These are phyloP conservation scores for Cystobasidium pallidum DNA, from an alignment of 1,284 basidiomycete species.

Conservation along the genomic window DNA sequence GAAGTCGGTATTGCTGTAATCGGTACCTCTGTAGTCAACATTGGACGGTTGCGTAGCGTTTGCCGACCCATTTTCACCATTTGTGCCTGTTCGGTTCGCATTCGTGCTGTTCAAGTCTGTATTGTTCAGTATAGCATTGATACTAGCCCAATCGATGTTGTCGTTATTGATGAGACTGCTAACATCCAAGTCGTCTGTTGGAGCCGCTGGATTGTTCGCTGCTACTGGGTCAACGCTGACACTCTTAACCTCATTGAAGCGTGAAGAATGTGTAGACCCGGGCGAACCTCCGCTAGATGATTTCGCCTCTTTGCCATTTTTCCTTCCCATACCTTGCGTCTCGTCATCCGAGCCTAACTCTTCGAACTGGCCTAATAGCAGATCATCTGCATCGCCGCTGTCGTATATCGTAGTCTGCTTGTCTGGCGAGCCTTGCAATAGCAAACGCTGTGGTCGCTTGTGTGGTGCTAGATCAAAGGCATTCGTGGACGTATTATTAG, in stretches of 20 bases:
- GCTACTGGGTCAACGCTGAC: conserved; percentile 1
- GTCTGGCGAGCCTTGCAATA: conserved; percentile 34
- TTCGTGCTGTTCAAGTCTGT: background rate
- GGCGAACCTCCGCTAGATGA: conserved; percentile 9
- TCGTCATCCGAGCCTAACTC: conserved; percentile 42
- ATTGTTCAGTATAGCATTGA: conserved; percentile 28
- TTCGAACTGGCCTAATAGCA: conserved; percentile 34
- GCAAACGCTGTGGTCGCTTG: conserved; percentile 21
- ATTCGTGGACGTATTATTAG: background rate
- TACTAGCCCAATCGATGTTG: conserved; percentile 37
- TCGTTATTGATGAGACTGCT: conserved; percentile 25
- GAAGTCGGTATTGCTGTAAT: conserved; percentile 16
- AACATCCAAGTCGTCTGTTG: conserved; percentile 7
- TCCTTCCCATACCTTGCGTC: background rate
- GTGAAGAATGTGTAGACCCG: conserved; percentile 1
- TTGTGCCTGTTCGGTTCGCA: background rate
- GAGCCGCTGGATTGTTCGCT: background rate
- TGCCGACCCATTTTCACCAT: background rate
- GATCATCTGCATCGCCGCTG: conserved; percentile 6
- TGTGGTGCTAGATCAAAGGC: conserved; percentile 20
- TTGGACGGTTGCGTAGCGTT: background rate
- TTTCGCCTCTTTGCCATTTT: background rate
- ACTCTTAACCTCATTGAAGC: conserved; percentile 16
- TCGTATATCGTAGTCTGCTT: conserved; percentile 15
- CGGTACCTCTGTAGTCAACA: conserved; percentile 10